These are phyloP conservation scores for Pseudogymnoascus sp. DNA, from an alignment of 2,329 filamentous ascomycete species.

Conservation along the genomic window DNA sequence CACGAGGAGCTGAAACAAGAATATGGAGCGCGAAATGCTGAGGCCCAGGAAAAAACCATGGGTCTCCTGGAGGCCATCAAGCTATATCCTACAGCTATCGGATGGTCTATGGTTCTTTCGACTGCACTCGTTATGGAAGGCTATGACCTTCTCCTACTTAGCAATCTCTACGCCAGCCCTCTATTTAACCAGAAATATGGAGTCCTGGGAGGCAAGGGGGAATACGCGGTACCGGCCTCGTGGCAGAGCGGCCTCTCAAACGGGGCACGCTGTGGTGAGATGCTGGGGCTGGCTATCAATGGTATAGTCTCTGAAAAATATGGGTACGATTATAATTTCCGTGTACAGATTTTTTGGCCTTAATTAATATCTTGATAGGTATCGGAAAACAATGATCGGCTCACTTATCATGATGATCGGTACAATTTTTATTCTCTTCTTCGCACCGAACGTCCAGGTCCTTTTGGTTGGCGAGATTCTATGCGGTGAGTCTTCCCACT, in stretches of 20 bases:
- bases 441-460: constrained; percentile 38
- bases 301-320: constrained; percentile 40
- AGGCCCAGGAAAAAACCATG: constrained; percentile 43
- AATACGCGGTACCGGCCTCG: constrained; percentile 32
- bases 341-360: constrained; percentile 36
- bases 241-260: constrained; percentile 38
- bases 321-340: constrained; percentile 35
- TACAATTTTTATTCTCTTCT: constrained; percentile 44
- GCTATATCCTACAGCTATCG: constrained; percentile 42
- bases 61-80: constrained; percentile 39
- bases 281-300: constrained; percentile 35
- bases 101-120: constrained; percentile 30
- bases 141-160: constrained; percentile 30
- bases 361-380: constrained; percentile 31
- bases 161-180: constrained; percentile 29
- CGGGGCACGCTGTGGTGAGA: constrained; percentile 33
- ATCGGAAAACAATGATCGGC: constrained; percentile 39
- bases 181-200: constrained; percentile 27
- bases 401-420: constrained; percentile 36
- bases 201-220: constrained; percentile 19
- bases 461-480: constrained; percentile 41
- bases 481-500: constrained; percentile 33
- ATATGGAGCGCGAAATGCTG: constrained; percentile 14
- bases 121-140: constrained; percentile 33
- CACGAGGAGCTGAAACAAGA: neutral